Evolutionary conservation across 1,284 basidiomycete species (phyloP).

Genomic region (Trametes pubescens): DNA sequence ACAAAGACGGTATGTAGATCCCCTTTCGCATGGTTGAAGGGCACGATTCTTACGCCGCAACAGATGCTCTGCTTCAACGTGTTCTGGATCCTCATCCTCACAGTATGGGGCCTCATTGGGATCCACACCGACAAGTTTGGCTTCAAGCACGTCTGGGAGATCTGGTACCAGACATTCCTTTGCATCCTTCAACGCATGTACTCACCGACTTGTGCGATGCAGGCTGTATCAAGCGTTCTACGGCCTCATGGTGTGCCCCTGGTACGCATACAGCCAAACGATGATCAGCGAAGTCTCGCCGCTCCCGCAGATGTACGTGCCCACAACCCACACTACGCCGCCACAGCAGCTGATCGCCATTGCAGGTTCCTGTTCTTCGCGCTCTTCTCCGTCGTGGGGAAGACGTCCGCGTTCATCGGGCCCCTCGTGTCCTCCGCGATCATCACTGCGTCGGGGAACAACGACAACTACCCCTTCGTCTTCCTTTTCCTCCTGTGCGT

Average conservation of each 20-base stretch:
- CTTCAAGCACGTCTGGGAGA: conserved; percentile 85
- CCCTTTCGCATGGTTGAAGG: background rate
- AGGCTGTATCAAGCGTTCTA: conserved; percentile 79
- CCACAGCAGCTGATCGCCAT: background rate
- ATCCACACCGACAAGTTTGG: conserved; percentile 80
- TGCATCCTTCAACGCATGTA: background rate
- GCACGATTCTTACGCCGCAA: conserved; percentile 1
- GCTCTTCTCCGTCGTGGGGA: conserved; percentile 79
- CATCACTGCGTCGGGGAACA: conserved; percentile 73
- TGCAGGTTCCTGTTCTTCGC: conserved; percentile 80
- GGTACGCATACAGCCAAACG: conserved; percentile 87
- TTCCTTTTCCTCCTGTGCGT: conserved; percentile 79
- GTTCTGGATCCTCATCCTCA: conserved; percentile 76
- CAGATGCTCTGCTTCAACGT: conserved; percentile 79
- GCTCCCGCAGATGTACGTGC: conserved; percentile 67
- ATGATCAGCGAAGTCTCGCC: conserved; percentile 88
- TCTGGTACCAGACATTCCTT: conserved; percentile 58
- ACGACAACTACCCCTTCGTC: conserved; percentile 84
- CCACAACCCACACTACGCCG: conserved; percentile 17
- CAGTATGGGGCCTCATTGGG: conserved; percentile 81
- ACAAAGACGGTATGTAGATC: conserved; percentile 68
- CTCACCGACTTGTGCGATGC: background rate
- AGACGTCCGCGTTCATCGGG: conserved; percentile 85
- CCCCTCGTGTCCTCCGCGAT: conserved; percentile 82
- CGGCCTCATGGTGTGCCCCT: conserved; percentile 82